Evolutionary conservation across 2,329 filamentous ascomycete species (phyloP).

Genomic region (Paecilomyces formosus): DNA sequence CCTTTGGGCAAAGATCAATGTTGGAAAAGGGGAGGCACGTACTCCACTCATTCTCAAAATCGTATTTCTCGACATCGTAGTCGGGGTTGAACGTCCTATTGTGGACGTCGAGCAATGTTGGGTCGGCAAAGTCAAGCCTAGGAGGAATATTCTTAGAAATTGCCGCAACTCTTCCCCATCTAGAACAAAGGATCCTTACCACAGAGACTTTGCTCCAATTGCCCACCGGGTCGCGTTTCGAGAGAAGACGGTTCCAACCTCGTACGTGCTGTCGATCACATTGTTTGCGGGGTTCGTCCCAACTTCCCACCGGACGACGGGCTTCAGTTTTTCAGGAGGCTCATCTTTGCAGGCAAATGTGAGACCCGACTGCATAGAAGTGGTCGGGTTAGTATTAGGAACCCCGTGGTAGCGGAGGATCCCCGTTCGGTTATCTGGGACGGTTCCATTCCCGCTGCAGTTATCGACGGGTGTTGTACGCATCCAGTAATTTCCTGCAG

Average conservation of each 20-base stretch:
- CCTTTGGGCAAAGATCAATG: too few relatives aligned
- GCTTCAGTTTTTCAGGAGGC: slow-evolving; percentile 13
- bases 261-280: slow-evolving; percentile 12
- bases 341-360: slow-evolving; percentile 19
- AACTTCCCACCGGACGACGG: slow-evolving; percentile 18
- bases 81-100: slow-evolving; percentile 12
- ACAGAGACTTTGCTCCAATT: slow-evolving; percentile 15
- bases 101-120: slow-evolving; percentile 17
- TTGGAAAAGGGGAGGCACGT: neutral
- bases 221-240: slow-evolving; percentile 15
- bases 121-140: slow-evolving; percentile 15
- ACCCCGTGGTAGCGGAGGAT: slow-evolving; percentile 1
- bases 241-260: slow-evolving; percentile 7
- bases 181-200: neutral
- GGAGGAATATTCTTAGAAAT: neutral
- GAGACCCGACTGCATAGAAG: neutral
- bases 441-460: neutral
- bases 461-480: neutral
- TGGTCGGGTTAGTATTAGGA: neutral
- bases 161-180: neutral
- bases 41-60: slow-evolving; percentile 3
- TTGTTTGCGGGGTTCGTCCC: slow-evolving; percentile 11
- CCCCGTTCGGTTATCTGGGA: neutral
- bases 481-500: slow-evolving; percentile 5
- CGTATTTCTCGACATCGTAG: slow-evolving; percentile 13